Evolutionary conservation across 2,329 filamentous ascomycete species (phyloP), one percentile per base, ranked within the genome.

Genomic region (Cephalotrichum gorgonifer): DNA sequence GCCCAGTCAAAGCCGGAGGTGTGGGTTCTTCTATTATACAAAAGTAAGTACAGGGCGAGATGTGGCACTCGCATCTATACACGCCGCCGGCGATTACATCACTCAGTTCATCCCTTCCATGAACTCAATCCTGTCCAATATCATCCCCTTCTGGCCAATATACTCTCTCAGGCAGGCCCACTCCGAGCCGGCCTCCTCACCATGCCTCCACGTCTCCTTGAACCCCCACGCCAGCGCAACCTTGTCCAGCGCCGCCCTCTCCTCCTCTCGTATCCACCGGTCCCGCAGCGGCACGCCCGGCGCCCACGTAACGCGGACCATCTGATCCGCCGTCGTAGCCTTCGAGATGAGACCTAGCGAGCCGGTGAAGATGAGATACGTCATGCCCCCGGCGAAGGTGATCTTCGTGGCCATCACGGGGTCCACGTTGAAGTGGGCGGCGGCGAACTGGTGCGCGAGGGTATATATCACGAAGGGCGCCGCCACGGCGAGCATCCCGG

Each of bases 221-320:
- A 96, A 98, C 0, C 93, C 93, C 88, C 93, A 98, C 1, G 88
- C 85, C 55, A 83, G 79, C 1, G 90, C 89, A 50, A 98, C 79
- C 60, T 79, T 82, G 69, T 98, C 93, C 54, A 95, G 72, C 1
- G 89, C 88, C 3, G 83, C 86, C 23, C 93, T 76, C 71, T 98
- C 90, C 54, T 95, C 89, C 63, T 97, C 93, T 30, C 88, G 76
- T 48, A 95, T 64, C 86, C 90, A 97, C 14, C 93, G 78, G 58
- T 88, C 78, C 53, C 85, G 77, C 54, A 97, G 69, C 22, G 87
- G 85, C 30, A 88, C 84, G 11, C 93, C 93, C 0, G 81, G 80
- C 8, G 85, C 75, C 93, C 93, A 98, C 2, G 88, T 90, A 5
- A 97, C 88, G 20, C 93, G 81, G 59, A 85, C 83, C 87, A 96